Evolutionary conservation across 2,329 filamentous ascomycete genomes (phyloP), one percentile per base, ranked within the genome.

Genomic region (Fulvia fulva): DNA sequence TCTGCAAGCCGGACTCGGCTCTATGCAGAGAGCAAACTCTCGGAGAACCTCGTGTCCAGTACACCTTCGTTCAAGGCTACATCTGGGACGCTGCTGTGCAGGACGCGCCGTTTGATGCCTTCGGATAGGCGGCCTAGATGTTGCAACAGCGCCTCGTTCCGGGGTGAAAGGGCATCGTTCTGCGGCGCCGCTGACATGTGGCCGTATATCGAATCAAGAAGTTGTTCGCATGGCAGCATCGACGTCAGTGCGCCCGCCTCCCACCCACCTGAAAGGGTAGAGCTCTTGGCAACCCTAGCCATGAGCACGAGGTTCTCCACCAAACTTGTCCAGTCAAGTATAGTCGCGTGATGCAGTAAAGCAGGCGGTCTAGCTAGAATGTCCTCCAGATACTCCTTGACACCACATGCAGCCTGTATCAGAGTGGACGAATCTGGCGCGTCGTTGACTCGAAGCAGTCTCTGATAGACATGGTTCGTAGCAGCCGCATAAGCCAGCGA

Each of bases 321-420:
- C 8, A 70, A 52, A 28, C 61, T 57, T n/a, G 65, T 60, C 65
- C 67, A 69, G 28, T 69, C 67, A 4, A 66, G 45, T 19, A 67
- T 64, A 1, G 62, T 56, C 14, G 66, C 49, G 30, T 63, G 64
- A 50, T 68, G 64, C n/a, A 69, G 51, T 1, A 59, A 60, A 5
- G 58, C 45, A 16, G 65, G 55, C 6, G 66, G 62, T 22, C 64
- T 57, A 26, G 59, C 53, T 28, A 68, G 57, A 16, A 69, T 19
- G n/a, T 65, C 63, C 49, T 69, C 68, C 16, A 68, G 41, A 53
- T 68, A 70, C 12, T 68, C 66, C 54, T 69, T 69, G 52, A 68
- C 60, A 16, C 57, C 53, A 52, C 64, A 64, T 4, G 67, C 66
- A 22, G 57, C 62, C 51, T 68, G 65, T 8, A 69, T 67, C 25